Percentiles rank a stretch among this genome's conserved stretches.
phyloP scores from a whole-genome alignment of 2,329 filamentous ascomycete species.

The Venturiaceae sp. region DNA sequence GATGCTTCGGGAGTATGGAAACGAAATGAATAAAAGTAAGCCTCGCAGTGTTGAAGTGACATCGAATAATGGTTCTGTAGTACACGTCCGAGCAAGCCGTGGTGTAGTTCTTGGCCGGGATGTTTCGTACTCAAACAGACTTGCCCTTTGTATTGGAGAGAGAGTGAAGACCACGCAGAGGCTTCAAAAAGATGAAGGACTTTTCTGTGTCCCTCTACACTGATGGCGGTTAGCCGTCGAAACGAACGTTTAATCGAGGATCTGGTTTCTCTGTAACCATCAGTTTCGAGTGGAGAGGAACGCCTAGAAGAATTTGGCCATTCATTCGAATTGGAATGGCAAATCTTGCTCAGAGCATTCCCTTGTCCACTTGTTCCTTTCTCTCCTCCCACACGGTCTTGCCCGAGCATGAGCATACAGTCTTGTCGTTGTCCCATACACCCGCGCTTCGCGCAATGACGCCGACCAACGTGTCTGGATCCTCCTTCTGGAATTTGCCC shows the following conservation, averaged over 20 bases:
- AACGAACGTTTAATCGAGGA: neutral
- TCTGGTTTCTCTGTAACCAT: neutral
- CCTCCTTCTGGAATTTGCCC: slow-evolving; percentile 55
- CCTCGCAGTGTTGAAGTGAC: too few species aligned
- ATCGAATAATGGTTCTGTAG: neutral
- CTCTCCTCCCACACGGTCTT: slow-evolving; percentile 98
- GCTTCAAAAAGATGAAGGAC: neutral
- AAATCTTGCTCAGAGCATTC: slow-evolving; percentile 62
- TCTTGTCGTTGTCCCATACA: slow-evolving; percentile 99
- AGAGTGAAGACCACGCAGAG: neutral
- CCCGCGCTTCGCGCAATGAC: slow-evolving; percentile 93
- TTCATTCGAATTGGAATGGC: neutral
- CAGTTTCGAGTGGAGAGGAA: neutral
- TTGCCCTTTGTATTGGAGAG: neutral
- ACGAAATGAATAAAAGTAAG: neutral
- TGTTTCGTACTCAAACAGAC: neutral
- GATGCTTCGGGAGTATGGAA: neutral
- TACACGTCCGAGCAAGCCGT: neutral
- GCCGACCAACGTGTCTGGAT: slow-evolving; percentile 78
- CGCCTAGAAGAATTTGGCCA: neutral
- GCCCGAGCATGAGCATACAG: slow-evolving; percentile 92
- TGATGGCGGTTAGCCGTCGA: neutral
- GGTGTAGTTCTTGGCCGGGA: neutral
- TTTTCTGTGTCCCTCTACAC: neutral
- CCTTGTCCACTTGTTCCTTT: slow-evolving; percentile 76